Percentiles rank a stretch among this genome's conserved stretches.
phyloP scores from a whole-genome alignment of 768 basidiomycete species.

The Roridomyces roridus region DNA sequence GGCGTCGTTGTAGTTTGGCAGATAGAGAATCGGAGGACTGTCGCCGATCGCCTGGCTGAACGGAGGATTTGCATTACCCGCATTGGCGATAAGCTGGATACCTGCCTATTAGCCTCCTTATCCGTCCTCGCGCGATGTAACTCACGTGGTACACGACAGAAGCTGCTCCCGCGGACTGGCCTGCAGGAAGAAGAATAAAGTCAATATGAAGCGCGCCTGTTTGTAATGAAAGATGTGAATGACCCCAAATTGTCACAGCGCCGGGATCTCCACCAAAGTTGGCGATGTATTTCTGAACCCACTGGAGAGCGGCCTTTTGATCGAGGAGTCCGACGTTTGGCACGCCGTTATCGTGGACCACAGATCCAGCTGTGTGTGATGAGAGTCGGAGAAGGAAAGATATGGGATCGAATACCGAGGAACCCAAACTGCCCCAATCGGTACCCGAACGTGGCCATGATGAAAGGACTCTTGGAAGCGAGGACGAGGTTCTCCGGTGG shows the following conservation, averaged over 20 bases:
- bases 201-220: not conserved
- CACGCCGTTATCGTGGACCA: constrained; percentile 37
- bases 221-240: too few relatives aligned
- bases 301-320: constrained; percentile 45
- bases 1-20: constrained; percentile 37
- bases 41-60: constrained; percentile 52
- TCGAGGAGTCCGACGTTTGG: constrained; percentile 48
- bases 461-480: constrained; percentile 38
- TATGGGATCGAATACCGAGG: constrained; percentile 33
- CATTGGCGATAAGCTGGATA: constrained; percentile 44
- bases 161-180: constrained; percentile 51
- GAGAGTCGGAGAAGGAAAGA: not conserved
- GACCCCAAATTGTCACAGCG: too few relatives aligned
- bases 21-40: constrained; percentile 46
- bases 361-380: constrained; percentile 35
- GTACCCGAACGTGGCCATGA: constrained; percentile 50
- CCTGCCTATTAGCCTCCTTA: not conserved
- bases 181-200: constrained; percentile 24
- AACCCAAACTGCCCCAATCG: constrained; percentile 50
- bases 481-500: constrained; percentile 40
- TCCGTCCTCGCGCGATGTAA: not conserved
- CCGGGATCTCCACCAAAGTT: constrained; percentile 44
- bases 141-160: constrained; percentile 47
- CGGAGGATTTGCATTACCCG: constrained; percentile 36
- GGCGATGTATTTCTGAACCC: constrained; percentile 44